A percentile compares a stretch with the other conserved stretches of the same genome.
These are phyloP conservation scores for Gonapodya prolifera DNA, from an alignment of 192 early-diverging fungal genomes.

Conservation along the genomic window DNA sequence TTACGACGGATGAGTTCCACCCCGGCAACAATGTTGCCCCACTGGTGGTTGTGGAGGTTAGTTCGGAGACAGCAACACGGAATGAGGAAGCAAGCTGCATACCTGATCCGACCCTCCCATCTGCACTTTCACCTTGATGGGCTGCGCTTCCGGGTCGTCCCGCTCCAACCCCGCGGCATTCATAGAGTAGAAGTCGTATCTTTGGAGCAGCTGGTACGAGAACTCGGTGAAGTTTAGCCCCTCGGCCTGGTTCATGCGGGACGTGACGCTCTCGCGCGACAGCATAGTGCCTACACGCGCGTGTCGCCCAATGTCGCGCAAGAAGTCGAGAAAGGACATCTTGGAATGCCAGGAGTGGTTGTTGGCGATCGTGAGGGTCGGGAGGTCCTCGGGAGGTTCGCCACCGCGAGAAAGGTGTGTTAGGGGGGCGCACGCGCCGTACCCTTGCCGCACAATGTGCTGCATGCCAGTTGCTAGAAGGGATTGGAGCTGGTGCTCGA, in stretches of 20 bases:
- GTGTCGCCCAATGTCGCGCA: slow-evolving; percentile 65
- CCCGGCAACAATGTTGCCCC: slow-evolving; percentile 93
- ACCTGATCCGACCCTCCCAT: slow-evolving; percentile 58
- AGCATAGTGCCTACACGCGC: slow-evolving; percentile 75
- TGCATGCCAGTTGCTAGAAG: slow-evolving; percentile 57
- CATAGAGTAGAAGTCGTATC: slow-evolving; percentile 81
- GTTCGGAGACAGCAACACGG: no score
- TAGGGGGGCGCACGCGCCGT: not conserved
- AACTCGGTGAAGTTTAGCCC: slow-evolving; percentile 96
- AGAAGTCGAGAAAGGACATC: slow-evolving; percentile 62
- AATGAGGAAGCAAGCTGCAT: no score
- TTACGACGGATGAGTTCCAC: slow-evolving; percentile 77
- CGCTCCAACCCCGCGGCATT: slow-evolving; percentile 28
- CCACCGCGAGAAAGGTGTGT: no score
- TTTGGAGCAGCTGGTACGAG: slow-evolving; percentile 89
- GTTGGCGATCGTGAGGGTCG: slow-evolving; percentile 51
- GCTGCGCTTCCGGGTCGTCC: no score
- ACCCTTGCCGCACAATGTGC: not conserved
- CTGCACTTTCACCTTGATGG: no score
- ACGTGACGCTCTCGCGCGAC: slow-evolving; percentile 61
- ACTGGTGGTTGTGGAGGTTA: slow-evolving; percentile 93
- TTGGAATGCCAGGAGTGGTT: slow-evolving; percentile 69
- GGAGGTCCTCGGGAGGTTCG: not conserved
- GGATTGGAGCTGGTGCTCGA: slow-evolving; percentile 54
- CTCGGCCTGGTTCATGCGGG: slow-evolving; percentile 17